Base-by-base conservation (phyloP, 768 basidiomycete genomes). In the Hypholoma fasciculare region DNA sequence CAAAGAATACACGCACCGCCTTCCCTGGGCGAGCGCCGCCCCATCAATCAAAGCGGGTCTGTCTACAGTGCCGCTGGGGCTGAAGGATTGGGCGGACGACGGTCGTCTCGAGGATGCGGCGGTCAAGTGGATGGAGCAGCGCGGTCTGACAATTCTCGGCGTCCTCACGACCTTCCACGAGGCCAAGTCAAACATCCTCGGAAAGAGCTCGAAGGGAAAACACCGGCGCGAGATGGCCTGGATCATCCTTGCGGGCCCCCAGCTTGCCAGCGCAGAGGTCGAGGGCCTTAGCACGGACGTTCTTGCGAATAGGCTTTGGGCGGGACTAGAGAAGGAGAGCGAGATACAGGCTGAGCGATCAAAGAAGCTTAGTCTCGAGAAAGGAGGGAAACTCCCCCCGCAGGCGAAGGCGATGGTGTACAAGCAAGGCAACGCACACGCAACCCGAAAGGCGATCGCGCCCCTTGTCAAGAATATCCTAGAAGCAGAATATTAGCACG, bases 51-150 rank as follows among this genome's bases (percentile, higher is more conserved):
- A 80, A 56, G 86, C 86, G 1, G 95, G 96, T 5, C 74, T 99
- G 12, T 83, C 92, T 1, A 90, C 93, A 3, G 89, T 98, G 16
- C 95, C 94, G 2, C 67, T 90, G 4, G 78, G 81, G 7, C 78
- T 96, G 4, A 76, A 83, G 49, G 65, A 67, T 1, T 90, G 87
- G 86, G 75, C 82, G 0, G 67, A 69, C 17, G 71, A 76, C 39
- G 80, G 82, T 1, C 69, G 67, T 36, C 67, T 82, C 14, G 76
- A 78, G 49, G 69, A 76, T 40, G 74, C 76, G 7, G 71, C 70
- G 0, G 52, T 71, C 17, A 70, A 69, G 26, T 97, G 88, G 85
- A 88, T 93, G 82, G 70, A 73, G 8, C 83, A 89, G 58, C 81
- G 85, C 12, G 74, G 74, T 0, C 72, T 98, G 4, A 78, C 82